These are phyloP conservation scores for Saprolegnia parasitica DNA, from an alignment of 352 stramenopile genomes.

Conservation along the genomic window DNA sequence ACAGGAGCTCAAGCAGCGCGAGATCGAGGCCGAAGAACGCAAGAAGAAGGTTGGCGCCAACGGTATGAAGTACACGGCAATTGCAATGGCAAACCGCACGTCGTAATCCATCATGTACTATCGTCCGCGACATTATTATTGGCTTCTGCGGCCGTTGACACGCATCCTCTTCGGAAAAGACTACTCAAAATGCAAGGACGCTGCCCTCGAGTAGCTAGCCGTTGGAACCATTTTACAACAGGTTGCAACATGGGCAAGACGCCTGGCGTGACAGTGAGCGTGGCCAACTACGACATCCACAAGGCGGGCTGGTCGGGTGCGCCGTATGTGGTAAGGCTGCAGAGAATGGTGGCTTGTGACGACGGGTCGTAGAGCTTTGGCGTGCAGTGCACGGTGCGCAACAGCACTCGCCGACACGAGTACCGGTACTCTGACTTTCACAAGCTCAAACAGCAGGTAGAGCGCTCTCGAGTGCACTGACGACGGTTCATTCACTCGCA, in stretches of 20 bases:
- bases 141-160: background rate
- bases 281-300: background rate
- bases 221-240: too few relatives aligned
- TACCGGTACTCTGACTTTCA: background rate
- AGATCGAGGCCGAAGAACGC: conserved; percentile 64
- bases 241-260: background rate
- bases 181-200: background rate
- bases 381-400: background rate
- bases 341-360: background rate
- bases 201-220: too few relatives aligned
- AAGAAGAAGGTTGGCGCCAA: conserved; percentile 69
- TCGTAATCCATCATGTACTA: background rate
- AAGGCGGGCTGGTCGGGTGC: background rate
- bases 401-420: background rate
- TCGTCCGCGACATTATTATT: too few relatives aligned
- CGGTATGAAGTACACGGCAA: conserved; percentile 79
- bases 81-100: conserved; percentile 65
- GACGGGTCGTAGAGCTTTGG: background rate
- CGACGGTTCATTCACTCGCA: background rate
- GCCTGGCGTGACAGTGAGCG: background rate
- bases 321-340: background rate
- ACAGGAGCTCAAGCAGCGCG: conserved; percentile 67
- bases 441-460: background rate
- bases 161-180: background rate
- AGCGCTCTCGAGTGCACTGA: background rate